phyloP scores from a whole-genome alignment of 2,329 filamentous ascomycete species.

The Ascosphaera aggregata region DNA sequence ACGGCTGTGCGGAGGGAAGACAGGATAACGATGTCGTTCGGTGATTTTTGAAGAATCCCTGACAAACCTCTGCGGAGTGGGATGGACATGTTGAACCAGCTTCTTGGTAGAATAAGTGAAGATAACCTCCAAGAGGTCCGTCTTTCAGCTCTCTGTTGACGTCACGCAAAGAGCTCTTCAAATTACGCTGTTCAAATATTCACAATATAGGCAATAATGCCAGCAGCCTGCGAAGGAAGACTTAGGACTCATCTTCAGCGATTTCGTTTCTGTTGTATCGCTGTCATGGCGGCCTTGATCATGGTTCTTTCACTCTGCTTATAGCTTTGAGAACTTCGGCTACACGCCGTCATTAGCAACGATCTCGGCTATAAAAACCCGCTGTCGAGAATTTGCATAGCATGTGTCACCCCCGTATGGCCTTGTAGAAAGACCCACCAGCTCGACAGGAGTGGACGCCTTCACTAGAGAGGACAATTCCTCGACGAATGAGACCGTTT shows the following conservation, averaged over 20 bases:
- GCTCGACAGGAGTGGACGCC: neutral
- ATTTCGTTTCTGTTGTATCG: neutral
- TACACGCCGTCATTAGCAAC: neutral
- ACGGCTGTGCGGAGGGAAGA: slow-evolving; percentile 78
- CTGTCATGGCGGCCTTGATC: neutral
- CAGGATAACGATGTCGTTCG: slow-evolving; percentile 67
- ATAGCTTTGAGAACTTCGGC: neutral
- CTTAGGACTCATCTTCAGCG: too few species aligned
- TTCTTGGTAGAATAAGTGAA: too few species aligned
- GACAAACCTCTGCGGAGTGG: slow-evolving; percentile 41
- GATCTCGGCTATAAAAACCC: neutral
- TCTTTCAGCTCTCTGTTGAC: neutral
- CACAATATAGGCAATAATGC: too few species aligned
- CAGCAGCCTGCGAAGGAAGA: too few species aligned
- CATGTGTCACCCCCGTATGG: neutral
- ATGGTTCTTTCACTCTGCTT: neutral
- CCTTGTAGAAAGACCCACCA: too few species aligned
- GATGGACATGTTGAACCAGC: slow-evolving; percentile 19
- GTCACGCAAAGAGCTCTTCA: too few species aligned
- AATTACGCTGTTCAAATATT: too few species aligned
- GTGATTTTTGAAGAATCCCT: slow-evolving; percentile 53
- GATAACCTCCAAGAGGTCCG: neutral
- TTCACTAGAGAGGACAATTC: neutral
- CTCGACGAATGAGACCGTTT: neutral
- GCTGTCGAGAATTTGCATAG: neutral